Conservation (phyloP, 2,329 filamentous ascomycete genomes). For the Fusarium sp. region DNA sequence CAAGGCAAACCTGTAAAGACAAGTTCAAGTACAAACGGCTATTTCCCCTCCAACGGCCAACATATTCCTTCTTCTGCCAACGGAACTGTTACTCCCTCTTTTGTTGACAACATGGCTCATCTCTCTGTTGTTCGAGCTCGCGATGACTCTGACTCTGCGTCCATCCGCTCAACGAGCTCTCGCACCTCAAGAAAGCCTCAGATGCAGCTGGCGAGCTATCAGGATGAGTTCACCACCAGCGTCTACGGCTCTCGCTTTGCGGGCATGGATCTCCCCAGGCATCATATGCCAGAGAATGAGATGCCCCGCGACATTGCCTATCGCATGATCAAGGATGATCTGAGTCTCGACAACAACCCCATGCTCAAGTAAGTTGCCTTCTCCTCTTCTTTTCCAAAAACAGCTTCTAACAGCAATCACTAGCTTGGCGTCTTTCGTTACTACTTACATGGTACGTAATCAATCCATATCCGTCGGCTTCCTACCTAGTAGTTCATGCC, state of each 20-base stretch:
- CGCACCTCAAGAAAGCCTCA: conserved; percentile 45
- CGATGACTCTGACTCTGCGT: conserved; percentile 46
- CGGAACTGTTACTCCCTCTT: conserved; percentile 31
- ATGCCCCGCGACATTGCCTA: conserved; percentile 97
- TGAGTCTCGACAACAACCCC: conserved; percentile 90
- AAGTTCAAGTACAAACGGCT: conserved; percentile 50
- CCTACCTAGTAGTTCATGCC: conserved; percentile 25
- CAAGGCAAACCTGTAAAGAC: conserved; percentile 35
- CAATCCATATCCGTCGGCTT: neutral
- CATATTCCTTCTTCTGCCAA: conserved; percentile 42
- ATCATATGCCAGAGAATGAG: conserved; percentile 88
- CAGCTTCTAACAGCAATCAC: conserved; percentile 2
- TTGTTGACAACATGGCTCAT: conserved; percentile 60
- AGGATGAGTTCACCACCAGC: conserved; percentile 75
- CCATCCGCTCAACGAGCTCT: conserved; percentile 41
- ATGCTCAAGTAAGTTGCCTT: conserved; percentile 78
- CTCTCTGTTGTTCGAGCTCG: conserved; percentile 58
- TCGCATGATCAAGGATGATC: conserved; percentile 94
- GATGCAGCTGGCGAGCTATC: conserved; percentile 61
- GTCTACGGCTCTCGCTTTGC: conserved; percentile 93
- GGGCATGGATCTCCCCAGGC: conserved; percentile 79
- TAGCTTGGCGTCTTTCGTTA: conserved; percentile 91
- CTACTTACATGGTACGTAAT: conserved; percentile 86
- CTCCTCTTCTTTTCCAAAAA: neutral
- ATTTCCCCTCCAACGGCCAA: conserved; percentile 34